Evolutionary conservation across 306 rosid genomes (phyloP), one percentile per base, ranked within the genome.

Genomic region (Prunus campanulata): DNA sequence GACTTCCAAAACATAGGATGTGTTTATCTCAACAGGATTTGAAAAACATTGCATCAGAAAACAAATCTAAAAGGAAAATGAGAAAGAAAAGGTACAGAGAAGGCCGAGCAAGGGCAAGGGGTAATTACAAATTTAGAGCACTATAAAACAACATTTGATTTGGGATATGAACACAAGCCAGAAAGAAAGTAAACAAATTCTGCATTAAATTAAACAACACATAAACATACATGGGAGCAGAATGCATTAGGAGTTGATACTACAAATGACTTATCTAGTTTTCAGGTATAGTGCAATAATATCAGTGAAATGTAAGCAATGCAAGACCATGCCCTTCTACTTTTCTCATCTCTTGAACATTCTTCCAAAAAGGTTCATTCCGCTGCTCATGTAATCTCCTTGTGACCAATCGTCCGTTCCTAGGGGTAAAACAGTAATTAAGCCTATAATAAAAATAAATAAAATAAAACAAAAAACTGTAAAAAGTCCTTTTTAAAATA

Each of bases 101-200:
- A 0, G 44, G 44, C 44, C 2, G 44, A 0, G 44, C 9, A 39
- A 22, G 2, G 75, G 44, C 44, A 39, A 18, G 44, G 6, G 75
- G 22, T 15, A 13, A 27, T 15, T 35, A 20, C 1, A 13, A 56
- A 13, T 13, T 20, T 22, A 55, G 11, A 55, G 55, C 22, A 56
- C 35, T 11, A 49, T 2, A 9, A 56, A 56, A 15, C 27, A 22
- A 22, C 0, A 54, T n/a, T 3, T 22, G 47, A 35, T 39, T 39
- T 6, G 47, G n/a, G 25, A 59, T 73, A 73, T 25, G 46, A 25
- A 73, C 68, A 73, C 27, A 47, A 46, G 46, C 68, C 59, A 46
- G 46, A 73, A 73, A 46, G 46, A 39, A 39, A 39, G 44, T 25
- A 46, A 46, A 59, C 9, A 73, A 24, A 57, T 15, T 57, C 4